Conservation (phyloP, 768 basidiomycete species). For the Lepiota venenata region DNA sequence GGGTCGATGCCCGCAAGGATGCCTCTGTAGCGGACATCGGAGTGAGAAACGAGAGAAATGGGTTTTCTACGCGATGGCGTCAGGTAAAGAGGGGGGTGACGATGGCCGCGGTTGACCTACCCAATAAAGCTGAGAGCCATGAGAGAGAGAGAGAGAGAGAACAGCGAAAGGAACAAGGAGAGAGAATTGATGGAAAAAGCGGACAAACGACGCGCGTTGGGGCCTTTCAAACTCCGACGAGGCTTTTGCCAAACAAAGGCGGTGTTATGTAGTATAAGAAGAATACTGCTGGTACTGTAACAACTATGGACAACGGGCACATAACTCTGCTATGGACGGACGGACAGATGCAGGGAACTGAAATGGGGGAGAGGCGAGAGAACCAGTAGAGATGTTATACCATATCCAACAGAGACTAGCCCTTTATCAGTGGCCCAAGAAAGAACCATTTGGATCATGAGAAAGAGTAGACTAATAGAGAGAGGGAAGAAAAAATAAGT, state of each 20-base stretch:
- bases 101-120: constrained; percentile 29
- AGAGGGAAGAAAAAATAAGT: not conserved
- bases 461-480: too few relatives aligned
- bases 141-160: constrained; percentile 14
- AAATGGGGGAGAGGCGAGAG: not conserved
- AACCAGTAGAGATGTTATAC: not conserved
- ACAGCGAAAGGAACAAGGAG: too few relatives aligned
- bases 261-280: not conserved
- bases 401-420: not conserved
- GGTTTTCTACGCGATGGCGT: constrained; percentile 67
- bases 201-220: constrained; percentile 23
- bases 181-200: constrained; percentile 6
- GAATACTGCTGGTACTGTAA: constrained; percentile 8
- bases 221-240: constrained; percentile 27
- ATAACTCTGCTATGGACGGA: not conserved
- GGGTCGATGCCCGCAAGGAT: constrained; percentile 87
- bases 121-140: constrained; percentile 81
- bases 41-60: constrained; percentile 87
- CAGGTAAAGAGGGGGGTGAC: not conserved
- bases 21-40: constrained; percentile 87
- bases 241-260: constrained; percentile 7
- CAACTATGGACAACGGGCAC: not conserved
- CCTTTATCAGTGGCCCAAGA: not conserved
- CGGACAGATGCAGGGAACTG: not conserved
- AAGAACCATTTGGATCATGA: not conserved